Conservation (phyloP, 2,329 filamentous ascomycete genomes). For the Monilinia aucupariae region DNA sequence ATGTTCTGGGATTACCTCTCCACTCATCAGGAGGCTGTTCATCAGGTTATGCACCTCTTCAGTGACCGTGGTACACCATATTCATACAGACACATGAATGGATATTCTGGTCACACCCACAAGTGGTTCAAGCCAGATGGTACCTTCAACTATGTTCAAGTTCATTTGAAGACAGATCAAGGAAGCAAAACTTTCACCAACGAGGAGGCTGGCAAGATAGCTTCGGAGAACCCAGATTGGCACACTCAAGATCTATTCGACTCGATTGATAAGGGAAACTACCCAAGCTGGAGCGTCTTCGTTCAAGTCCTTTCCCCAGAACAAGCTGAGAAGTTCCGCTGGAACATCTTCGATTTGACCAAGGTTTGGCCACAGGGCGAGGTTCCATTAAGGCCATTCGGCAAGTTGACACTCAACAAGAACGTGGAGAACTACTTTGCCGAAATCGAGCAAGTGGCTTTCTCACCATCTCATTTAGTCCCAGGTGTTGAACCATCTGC, state of each 20-base stretch:
- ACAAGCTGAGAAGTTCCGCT: slow-evolving; percentile 54
- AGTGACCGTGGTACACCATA: slow-evolving; percentile 61
- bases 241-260: slow-evolving; percentile 60
- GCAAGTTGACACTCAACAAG: slow-evolving; percentile 58
- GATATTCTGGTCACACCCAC: slow-evolving; percentile 61
- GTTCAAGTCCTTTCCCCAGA: slow-evolving; percentile 59
- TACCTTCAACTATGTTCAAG: slow-evolving; percentile 59
- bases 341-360: slow-evolving; percentile 64
- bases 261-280: slow-evolving; percentile 55
- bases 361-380: slow-evolving; percentile 63
- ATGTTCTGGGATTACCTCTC: slow-evolving; percentile 47
- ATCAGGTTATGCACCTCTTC: slow-evolving; percentile 62
- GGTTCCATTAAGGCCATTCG: slow-evolving; percentile 56
- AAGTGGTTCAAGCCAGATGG: slow-evolving; percentile 63
- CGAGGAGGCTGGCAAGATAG: slow-evolving; percentile 49
- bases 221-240: slow-evolving; percentile 55
- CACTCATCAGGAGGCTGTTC: slow-evolving; percentile 56
- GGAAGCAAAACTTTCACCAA: slow-evolving; percentile 56
- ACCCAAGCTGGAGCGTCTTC: slow-evolving; percentile 58
- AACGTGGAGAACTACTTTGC: slow-evolving; percentile 59
- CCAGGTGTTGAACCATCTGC: slow-evolving; percentile 65
- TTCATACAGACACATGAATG: slow-evolving; percentile 62
- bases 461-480: slow-evolving; percentile 61
- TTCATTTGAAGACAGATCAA: slow-evolving; percentile 59
- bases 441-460: slow-evolving; percentile 65